Conservation (phyloP, 495 filamentous ascomycete genomes). For the Podospora appendiculata region DNA sequence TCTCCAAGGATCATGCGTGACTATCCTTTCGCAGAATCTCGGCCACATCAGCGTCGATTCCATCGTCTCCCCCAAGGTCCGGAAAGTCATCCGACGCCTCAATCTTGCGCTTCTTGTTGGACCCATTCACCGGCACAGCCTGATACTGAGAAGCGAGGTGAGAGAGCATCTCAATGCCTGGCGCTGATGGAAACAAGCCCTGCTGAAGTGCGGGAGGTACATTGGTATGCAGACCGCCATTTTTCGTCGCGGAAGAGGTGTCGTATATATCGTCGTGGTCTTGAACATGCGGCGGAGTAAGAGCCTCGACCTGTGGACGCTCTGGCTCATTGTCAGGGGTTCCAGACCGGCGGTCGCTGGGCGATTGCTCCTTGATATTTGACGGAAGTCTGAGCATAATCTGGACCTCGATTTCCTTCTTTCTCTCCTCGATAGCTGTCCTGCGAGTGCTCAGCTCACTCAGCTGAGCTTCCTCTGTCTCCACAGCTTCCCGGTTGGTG, state of each 20-base stretch:
- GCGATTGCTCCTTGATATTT: constrained; percentile 31
- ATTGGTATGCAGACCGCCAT: no score
- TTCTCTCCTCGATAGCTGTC: constrained; percentile 62
- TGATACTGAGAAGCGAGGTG: constrained; percentile 41
- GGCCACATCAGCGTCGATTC: constrained; percentile 76
- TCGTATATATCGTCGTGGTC: constrained; percentile 17
- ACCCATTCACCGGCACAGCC: constrained; percentile 35
- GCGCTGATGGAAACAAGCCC: constrained; percentile 29
- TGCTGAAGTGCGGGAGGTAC: neutral
- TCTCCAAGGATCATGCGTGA: neutral
- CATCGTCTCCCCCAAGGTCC: constrained; percentile 61
- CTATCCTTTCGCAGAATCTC: constrained; percentile 60
- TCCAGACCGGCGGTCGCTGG: constrained; percentile 27
- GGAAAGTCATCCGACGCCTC: constrained; percentile 57
- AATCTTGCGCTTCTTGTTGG: constrained; percentile 72
- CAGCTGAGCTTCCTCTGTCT: constrained; percentile 56
- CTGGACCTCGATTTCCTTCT: constrained; percentile 77
- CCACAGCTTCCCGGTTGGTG: constrained; percentile 60
- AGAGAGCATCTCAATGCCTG: constrained; percentile 44
- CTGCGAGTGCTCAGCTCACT: constrained; percentile 53
- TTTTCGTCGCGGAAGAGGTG: neutral
- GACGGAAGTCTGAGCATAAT: constrained; percentile 67
- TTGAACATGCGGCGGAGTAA: constrained; percentile 60
- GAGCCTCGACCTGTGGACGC: constrained; percentile 72
- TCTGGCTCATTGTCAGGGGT: constrained; percentile 40